These are phyloP conservation scores for Aspergillus quadrilineatus DNA, from an alignment of 2,329 filamentous ascomycete species.

Conservation along the genomic window DNA sequence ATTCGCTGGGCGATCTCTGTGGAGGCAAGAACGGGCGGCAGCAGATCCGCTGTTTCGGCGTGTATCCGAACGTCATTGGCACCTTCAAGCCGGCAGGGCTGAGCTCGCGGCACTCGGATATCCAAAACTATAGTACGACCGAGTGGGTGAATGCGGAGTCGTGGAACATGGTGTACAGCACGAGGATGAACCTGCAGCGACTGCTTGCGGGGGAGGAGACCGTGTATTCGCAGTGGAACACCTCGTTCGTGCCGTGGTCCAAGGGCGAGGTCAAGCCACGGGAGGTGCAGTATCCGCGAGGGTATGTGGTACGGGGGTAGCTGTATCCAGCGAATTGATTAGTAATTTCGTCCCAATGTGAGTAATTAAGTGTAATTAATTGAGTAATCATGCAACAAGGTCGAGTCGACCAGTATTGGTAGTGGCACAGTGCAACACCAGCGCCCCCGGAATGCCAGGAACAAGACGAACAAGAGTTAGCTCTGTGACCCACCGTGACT, in stretches of 20 bases:
- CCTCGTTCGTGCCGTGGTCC: slow-evolving; percentile 22
- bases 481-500: not conserved
- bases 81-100: slow-evolving; percentile 45
- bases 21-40: slow-evolving; percentile 36
- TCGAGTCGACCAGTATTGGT: not conserved
- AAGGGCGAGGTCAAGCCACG: slow-evolving; percentile 15
- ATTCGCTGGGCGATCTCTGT: slow-evolving; percentile 50
- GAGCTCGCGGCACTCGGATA: slow-evolving; percentile 29
- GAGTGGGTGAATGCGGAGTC: slow-evolving; percentile 18
- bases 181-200: slow-evolving; percentile 25
- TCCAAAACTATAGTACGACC: slow-evolving; percentile 21
- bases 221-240: slow-evolving; percentile 23
- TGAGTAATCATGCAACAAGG: not conserved
- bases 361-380: not conserved
- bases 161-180: slow-evolving; percentile 28
- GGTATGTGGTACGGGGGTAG: slow-evolving; percentile 18
- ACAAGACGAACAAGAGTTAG: not conserved
- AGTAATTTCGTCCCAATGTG: too few species aligned
- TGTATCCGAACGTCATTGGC: slow-evolving; percentile 50
- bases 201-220: slow-evolving; percentile 21
- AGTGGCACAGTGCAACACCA: not conserved
- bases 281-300: slow-evolving; percentile 24
- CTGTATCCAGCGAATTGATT: not conserved
- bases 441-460: not conserved
- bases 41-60: slow-evolving; percentile 38